A percentile compares a stretch with the other conserved stretches of the same genome.
These are phyloP conservation scores for Wickerhamia fluorescens DNA, from an alignment of 805 yeast genomes.

Conservation along the genomic window DNA sequence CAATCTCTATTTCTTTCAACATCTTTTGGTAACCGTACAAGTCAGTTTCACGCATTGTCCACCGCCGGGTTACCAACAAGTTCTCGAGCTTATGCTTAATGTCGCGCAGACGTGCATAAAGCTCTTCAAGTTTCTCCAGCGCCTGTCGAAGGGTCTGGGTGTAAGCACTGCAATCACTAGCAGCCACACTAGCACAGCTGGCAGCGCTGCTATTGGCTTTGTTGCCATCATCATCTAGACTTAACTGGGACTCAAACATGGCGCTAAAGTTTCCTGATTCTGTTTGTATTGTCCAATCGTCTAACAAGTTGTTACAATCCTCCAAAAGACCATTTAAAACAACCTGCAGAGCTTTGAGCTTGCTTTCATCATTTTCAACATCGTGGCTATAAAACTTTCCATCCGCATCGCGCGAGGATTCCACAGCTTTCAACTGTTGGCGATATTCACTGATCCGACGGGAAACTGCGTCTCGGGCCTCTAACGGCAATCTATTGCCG, in stretches of 20 bases:
- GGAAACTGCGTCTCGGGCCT: constrained; percentile 4
- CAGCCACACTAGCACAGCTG: constrained; percentile 40
- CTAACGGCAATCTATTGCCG: neutral
- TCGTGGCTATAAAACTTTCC: constrained; percentile 40
- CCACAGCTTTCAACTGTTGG: constrained; percentile 21
- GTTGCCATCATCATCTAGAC: constrained; percentile 16
- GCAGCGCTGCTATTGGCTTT: too few species aligned
- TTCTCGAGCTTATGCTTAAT: constrained; percentile 74
- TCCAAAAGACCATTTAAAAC: constrained; percentile 71
- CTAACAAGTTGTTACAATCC: constrained; percentile 70
- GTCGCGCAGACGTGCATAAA: constrained; percentile 57
- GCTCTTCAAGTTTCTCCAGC: constrained; percentile 31
- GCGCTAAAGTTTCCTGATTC: constrained; percentile 17
- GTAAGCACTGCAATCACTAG: constrained; percentile 19
- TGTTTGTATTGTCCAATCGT: constrained; percentile 52
- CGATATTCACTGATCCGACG: constrained; percentile 14
- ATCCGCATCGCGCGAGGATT: constrained; percentile 40
- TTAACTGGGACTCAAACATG: constrained; percentile 16
- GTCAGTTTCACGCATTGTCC: constrained; percentile 97
- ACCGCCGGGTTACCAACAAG: constrained; percentile 82
- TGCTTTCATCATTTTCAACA: constrained; percentile 12
- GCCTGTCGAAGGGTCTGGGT: constrained; percentile 5
- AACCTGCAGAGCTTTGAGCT: constrained; percentile 25
- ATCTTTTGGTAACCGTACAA: constrained; percentile 74
- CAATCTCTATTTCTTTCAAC: constrained; percentile 66